Conservation (phyloP, 768 basidiomycete genomes). For the Lactifluus subvellereus region DNA sequence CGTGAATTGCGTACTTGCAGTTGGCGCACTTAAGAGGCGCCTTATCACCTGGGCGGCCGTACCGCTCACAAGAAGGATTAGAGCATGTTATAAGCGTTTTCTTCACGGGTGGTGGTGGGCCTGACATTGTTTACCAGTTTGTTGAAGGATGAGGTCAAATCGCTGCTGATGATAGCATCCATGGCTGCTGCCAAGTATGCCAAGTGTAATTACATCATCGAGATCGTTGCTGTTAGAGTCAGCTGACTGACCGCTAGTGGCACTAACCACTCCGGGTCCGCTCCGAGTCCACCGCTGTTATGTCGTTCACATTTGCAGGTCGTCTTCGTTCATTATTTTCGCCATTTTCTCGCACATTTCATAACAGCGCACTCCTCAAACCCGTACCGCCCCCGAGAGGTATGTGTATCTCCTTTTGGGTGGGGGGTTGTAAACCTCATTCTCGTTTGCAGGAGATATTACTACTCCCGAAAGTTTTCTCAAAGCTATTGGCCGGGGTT, state of each 20-base stretch:
- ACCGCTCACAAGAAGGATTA: slow-evolving; percentile 16
- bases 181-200: too few species aligned
- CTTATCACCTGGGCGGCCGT: slow-evolving; percentile 9
- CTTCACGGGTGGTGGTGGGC: slow-evolving; percentile 19
- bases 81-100: slow-evolving; percentile 22
- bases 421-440: not conserved
- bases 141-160: not conserved
- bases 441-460: slow-evolving; percentile 40
- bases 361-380: not conserved
- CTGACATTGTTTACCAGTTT: slow-evolving; percentile 15
- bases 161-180: not conserved
- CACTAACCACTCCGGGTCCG: too few species aligned
- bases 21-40: slow-evolving; percentile 22
- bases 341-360: slow-evolving; percentile 12
- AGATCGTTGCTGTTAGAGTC: not conserved
- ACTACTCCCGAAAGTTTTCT: slow-evolving; percentile 58
- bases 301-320: slow-evolving; percentile 9
- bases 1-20: slow-evolving; percentile 20
- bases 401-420: not conserved
- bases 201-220: slow-evolving; percentile 10
- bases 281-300: not conserved
- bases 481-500: slow-evolving; percentile 63
- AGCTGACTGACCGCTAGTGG: not conserved
- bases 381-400: slow-evolving; percentile 8
- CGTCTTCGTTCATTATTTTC: slow-evolving; percentile 3